These are phyloP conservation scores for Sclerotinia subarctica DNA, from an alignment of 2,329 filamentous ascomycete genomes.

Conservation along the genomic window DNA sequence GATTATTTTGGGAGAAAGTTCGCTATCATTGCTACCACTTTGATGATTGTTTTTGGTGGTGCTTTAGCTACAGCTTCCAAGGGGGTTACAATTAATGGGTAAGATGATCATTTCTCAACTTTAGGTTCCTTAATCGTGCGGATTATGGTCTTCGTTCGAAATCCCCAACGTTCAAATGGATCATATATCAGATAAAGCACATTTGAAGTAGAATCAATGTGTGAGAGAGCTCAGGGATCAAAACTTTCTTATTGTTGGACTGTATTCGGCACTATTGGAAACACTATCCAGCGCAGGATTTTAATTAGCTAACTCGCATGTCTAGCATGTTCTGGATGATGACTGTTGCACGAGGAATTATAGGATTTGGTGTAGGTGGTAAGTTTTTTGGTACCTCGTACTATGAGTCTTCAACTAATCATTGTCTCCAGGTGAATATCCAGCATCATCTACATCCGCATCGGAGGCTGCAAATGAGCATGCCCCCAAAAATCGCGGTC, in stretches of 20 bases:
- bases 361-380: slow-evolving; percentile 47
- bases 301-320: neutral
- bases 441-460: slow-evolving; percentile 46
- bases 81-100: slow-evolving; percentile 44
- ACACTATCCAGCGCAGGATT: neutral
- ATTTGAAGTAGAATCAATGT: too few relatives aligned
- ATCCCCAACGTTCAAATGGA: too few relatives aligned
- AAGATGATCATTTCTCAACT: neutral
- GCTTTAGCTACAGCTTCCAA: slow-evolving; percentile 46
- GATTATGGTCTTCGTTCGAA: too few relatives aligned
- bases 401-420: neutral
- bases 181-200: too few relatives aligned
- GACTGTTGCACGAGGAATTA: slow-evolving; percentile 48
- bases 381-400: slow-evolving; percentile 11
- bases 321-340: slow-evolving; percentile 52
- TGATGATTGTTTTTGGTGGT: slow-evolving; percentile 45
- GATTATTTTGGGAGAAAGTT: slow-evolving; percentile 47
- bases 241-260: neutral
- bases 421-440: slow-evolving; percentile 43
- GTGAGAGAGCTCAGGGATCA: too few relatives aligned
- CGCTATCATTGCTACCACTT: slow-evolving; percentile 46
- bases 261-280: neutral
- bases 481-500: slow-evolving; percentile 41
- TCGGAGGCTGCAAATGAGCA: slow-evolving; percentile 49
- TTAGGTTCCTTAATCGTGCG: too few relatives aligned